A percentile compares a stretch with the other conserved stretches of the same genome.
Evolutionary conservation across 2,329 filamentous ascomycete species (phyloP).

Genomic region (Domatiomyces globalis): DNA sequence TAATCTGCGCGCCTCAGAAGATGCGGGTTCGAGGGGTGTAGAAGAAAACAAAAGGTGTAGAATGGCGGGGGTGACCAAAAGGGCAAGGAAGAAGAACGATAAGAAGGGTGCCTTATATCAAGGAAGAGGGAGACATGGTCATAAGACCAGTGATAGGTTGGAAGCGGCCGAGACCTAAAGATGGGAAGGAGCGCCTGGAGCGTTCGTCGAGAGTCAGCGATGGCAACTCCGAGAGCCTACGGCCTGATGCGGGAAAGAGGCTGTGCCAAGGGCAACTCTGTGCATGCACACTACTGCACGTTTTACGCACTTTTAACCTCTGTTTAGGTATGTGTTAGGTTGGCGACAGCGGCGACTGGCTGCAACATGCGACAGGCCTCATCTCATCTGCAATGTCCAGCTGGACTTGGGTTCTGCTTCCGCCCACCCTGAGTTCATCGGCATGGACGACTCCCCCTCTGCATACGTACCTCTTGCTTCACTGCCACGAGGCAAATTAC

Average conservation of each 20-base stretch:
- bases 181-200: conserved; percentile 13
- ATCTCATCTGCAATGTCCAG: not conserved
- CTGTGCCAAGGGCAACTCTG: conserved; percentile 1
- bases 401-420: conserved; percentile 26
- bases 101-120: conserved; percentile 20
- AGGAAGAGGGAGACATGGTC: conserved; percentile 8
- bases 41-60: conserved; percentile 4
- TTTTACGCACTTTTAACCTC: conserved; percentile 1
- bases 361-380: not conserved
- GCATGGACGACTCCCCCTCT: conserved; percentile 39
- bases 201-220: conserved; percentile 3
- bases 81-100: conserved; percentile 36
- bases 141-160: conserved; percentile 15
- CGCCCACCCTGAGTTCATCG: conserved; percentile 53
- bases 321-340: not conserved
- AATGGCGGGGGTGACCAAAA: conserved; percentile 16
- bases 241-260: conserved; percentile 1
- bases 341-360: conserved; percentile 2
- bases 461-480: conserved; percentile 7
- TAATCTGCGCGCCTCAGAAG: conserved; percentile 45
- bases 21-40: too few species aligned
- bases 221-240: conserved; percentile 11
- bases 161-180: conserved; percentile 11
- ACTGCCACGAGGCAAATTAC: not conserved
- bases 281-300: conserved; percentile 1